Base-by-base conservation (phyloP, 1,139 yeast species). In the Lodderomyces oxycetoniae region DNA sequence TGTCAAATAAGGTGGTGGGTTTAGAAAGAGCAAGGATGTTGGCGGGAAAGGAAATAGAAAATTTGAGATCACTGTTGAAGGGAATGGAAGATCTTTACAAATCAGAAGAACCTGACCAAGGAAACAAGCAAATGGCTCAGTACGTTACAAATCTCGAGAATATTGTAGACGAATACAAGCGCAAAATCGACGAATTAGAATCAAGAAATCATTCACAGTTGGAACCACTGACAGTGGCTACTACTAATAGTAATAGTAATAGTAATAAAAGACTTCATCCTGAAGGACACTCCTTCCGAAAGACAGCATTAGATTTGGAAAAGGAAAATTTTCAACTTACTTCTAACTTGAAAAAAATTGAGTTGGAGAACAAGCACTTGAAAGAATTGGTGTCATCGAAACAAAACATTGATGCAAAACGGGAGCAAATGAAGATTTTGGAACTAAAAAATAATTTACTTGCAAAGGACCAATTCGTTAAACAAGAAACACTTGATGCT, bases 391-490 rank as follows among this genome's bases (percentile, higher is more conserved):
- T 73, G 7, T 49, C 52, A 17, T 51, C 59, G 4, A 46, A 66
- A 3, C 47, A 52, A 14, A 35, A 44, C 11, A 40, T 61, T 4
- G 38, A 52, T 21, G 17, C 39, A 10, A 69, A 73, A 41, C 63
- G 62, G 37, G 48, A 55, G n/a, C 55, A 56, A 30, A 52, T 68
- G 3, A 70, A 79, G 31, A 67, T 85, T 1, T 55, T 87, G 14
- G 86, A 84, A 53, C 57, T 84, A 35, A 68, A 79, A 36, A 69
- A 74, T 26, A 85, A 82, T 49, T 94, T 95, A 1, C 69, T 80
- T n/a, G 45, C 71, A 3, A 65, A 65, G 17, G 83, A 80, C 46
- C 93, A 85, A 52, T 57, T 71, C 10, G 61, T 81, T n/a, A 82
- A 80, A 44, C 68, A 65, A 41, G 60, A 67, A 28, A 64, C 73